phyloP scores from a whole-genome alignment of 2,329 filamentous ascomycete genomes.

The Pseudogymnoascus sp. region DNA sequence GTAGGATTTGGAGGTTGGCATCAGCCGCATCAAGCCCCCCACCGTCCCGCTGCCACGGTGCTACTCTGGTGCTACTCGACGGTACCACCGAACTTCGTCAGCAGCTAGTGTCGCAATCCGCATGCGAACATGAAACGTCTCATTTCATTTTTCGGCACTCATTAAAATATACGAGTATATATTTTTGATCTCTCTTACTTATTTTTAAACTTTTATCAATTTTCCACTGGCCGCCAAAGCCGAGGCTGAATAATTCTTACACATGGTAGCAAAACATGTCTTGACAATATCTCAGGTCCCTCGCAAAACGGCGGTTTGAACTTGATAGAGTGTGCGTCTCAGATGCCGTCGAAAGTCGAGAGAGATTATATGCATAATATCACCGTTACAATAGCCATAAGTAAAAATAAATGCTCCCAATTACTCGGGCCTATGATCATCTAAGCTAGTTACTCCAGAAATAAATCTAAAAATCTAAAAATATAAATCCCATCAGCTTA shows the following conservation, averaged over 20 bases:
- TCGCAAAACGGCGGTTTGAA: background rate
- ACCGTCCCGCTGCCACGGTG: background rate
- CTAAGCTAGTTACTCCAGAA: background rate
- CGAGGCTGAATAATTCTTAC: background rate
- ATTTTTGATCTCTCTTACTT: background rate
- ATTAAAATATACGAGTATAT: background rate
- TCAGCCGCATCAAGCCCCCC: constrained; percentile 3
- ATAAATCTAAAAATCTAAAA: background rate
- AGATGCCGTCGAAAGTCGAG: background rate
- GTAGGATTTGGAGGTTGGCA: background rate
- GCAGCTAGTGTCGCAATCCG: constrained; percentile 1
- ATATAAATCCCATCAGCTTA: background rate
- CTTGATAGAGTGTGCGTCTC: background rate
- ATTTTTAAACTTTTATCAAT: background rate
- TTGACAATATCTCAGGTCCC: background rate
- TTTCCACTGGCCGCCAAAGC: background rate
- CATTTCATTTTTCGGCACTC: background rate
- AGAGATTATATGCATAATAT: background rate
- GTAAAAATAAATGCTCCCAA: background rate
- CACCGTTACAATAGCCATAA: background rate
- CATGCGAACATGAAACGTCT: constrained; percentile 4
- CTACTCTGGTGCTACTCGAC: background rate
- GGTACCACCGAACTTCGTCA: background rate
- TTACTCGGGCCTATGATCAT: background rate
- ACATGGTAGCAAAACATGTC: constrained; percentile 1